A percentile compares a stretch with the other conserved stretches of the same genome.
These are phyloP conservation scores for Westerdykella aurantiaca DNA, from an alignment of 2,329 filamentous ascomycete species.

Conservation along the genomic window DNA sequence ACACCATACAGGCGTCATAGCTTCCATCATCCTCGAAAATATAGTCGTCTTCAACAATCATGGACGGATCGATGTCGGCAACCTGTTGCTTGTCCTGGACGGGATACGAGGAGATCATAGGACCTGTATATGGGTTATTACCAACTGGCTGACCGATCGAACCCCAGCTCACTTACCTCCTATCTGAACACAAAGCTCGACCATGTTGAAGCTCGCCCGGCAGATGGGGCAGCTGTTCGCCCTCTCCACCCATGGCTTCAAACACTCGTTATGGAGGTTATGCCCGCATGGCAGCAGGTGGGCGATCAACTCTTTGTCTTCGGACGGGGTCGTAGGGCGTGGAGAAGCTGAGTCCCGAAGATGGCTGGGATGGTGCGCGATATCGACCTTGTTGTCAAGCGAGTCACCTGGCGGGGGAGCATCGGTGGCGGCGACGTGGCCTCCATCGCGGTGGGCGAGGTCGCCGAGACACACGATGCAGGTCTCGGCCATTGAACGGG, in stretches of 20 bases:
- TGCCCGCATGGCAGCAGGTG: slow-evolving; percentile 75
- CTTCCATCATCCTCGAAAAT: slow-evolving; percentile 41
- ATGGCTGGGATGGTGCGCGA: slow-evolving; percentile 12
- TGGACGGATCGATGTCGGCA: slow-evolving; percentile 77
- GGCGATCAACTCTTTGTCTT: slow-evolving; percentile 52
- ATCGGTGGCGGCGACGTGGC: slow-evolving; percentile 19
- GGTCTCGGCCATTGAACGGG: slow-evolving; percentile 54
- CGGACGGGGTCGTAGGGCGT: slow-evolving; percentile 24
- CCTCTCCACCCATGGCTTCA: slow-evolving; percentile 91
- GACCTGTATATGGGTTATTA: slow-evolving; percentile 38
- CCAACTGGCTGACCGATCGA: not conserved
- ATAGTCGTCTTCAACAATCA: slow-evolving; percentile 67
- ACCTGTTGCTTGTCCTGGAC: slow-evolving; percentile 85
- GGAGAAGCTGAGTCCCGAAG: slow-evolving; percentile 10
- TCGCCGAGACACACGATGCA: slow-evolving; percentile 69
- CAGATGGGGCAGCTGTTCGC: slow-evolving; percentile 98
- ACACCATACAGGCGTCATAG: slow-evolving; percentile 72
- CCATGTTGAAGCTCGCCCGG: slow-evolving; percentile 81
- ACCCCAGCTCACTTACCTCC: slow-evolving; percentile 55
- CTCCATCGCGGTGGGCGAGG: slow-evolving; percentile 55
- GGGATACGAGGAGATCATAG: slow-evolving; percentile 53
- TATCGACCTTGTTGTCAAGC: slow-evolving; percentile 24
- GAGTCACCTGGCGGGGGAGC: slow-evolving; percentile 20
- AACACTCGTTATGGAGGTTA: slow-evolving; percentile 84
- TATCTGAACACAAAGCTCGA: slow-evolving; percentile 73